Evolutionary conservation across 2,329 filamentous ascomycete species (phyloP).

Genomic region (Aspergillus sergii): DNA sequence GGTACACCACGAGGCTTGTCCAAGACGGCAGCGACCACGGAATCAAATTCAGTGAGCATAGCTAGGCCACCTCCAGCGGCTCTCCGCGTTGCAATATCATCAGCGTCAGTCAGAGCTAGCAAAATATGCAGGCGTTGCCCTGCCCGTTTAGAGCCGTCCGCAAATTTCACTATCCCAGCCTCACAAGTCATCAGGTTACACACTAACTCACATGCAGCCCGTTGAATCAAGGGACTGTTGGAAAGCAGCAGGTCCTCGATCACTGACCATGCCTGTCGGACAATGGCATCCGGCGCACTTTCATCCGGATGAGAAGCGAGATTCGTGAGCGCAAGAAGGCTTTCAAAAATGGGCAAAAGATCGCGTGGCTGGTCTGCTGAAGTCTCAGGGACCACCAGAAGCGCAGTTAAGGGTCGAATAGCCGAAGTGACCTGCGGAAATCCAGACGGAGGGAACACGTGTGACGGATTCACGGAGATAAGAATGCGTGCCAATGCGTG

Average conservation of each 20-base stretch:
- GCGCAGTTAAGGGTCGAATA: conserved; percentile 76
- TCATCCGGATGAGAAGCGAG: conserved; percentile 67
- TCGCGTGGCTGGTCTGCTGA: conserved; percentile 63
- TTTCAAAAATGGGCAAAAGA: conserved; percentile 86
- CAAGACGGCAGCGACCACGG: conserved; percentile 71
- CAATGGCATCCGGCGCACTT: conserved; percentile 66
- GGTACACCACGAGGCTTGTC: conserved; percentile 71
- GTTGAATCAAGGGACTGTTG: conserved; percentile 73
- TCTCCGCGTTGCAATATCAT: conserved; percentile 75
- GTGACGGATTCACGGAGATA: conserved; percentile 80
- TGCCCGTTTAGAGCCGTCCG: conserved; percentile 63
- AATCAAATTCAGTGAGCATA: conserved; percentile 77
- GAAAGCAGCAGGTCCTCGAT: conserved; percentile 84
- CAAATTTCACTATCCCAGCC: conserved; percentile 49
- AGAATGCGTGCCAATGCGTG: conserved; percentile 83
- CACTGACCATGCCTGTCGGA: conserved; percentile 71
- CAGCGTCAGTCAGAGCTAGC: conserved; percentile 82
- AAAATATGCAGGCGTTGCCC: conserved; percentile 78
- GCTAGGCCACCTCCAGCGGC: conserved; percentile 89
- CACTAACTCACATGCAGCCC: conserved; percentile 83
- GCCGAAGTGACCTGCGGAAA: conserved; percentile 72
- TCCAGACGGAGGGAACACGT: conserved; percentile 80
- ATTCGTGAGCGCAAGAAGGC: conserved; percentile 89
- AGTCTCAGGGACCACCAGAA: conserved; percentile 68
- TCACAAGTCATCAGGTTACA: conserved; percentile 73